Base-by-base conservation (phyloP, 176 grass and related monocot species). In the Musa beccarii region DNA sequence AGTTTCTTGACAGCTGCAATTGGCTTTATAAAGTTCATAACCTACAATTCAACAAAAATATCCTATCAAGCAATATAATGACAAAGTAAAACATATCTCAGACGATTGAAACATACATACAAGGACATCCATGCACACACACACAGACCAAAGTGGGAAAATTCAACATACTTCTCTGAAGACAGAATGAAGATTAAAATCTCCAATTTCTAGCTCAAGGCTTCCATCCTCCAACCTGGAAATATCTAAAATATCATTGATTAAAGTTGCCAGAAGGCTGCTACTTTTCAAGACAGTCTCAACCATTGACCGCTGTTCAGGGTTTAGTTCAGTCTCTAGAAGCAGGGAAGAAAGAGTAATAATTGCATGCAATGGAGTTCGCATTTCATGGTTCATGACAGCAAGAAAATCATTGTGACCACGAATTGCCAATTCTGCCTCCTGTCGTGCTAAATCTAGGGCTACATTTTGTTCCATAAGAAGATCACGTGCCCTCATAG, bases 391-490 rank as follows among this genome's bases (percentile, higher is more conserved):
- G 34, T 43, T 43, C 34, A 43, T 43, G 34, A 43, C 34, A 43
- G 34, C 4, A 6, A 43, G 34, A 43, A 43, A 6, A 43, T 43
- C 34, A 43, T 43, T 43, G 34, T 4, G 4, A 43, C 86, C 92
- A 71, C 89, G 83, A 67, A 96, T 96, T 20, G 89, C 92, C 92
- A 85, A 91, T 83, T 96, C 92, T 63, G 92, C 92, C 8, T 96
- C 89, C 70, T 77, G 82, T 49, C 92, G 83, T 56, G 89, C 92
- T 80, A 83, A 78, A 88, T 96, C 89, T 57, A 96, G 67, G 8
- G 92, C 92, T 77, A 91, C 86, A 83, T 96, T 96, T 76, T 96
- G 92, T 53, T 91, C 89, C 89, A 89, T 89, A 55, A 96, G 79
- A 54, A 96, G 75, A 86, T 91, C 86, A 61, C 89, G 89, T 55